Conservation (phyloP, 2,329 filamentous ascomycete species). For the Cryoendolithus antarcticus region DNA sequence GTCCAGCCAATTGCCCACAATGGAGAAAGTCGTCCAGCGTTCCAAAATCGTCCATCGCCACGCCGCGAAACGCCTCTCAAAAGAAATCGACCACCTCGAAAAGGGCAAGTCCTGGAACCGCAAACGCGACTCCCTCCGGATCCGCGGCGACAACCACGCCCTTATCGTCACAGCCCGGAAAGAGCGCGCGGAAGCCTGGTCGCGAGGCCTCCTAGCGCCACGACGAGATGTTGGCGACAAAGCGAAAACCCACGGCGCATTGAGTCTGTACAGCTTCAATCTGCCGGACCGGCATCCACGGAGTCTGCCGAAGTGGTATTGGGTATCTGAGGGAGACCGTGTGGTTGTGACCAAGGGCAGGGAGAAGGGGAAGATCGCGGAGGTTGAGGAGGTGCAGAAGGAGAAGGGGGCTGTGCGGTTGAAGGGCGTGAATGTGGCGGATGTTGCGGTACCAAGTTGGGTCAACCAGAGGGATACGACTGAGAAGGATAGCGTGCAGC, state of each 20-base stretch:
- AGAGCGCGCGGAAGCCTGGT: constrained; percentile 62
- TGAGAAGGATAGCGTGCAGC: constrained; percentile 32
- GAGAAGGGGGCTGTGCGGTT: constrained; percentile 24
- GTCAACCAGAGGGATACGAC: constrained; percentile 28
- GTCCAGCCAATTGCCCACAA: constrained; percentile 21
- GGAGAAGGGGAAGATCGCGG: constrained; percentile 73
- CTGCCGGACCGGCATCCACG: constrained; percentile 17
- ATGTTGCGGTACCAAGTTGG: constrained; percentile 30
- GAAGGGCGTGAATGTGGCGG: constrained; percentile 30
- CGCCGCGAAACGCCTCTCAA: constrained; percentile 24
- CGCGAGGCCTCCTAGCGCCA: constrained; percentile 65
- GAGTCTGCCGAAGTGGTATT: constrained; percentile 14
- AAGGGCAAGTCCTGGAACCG: constrained; percentile 20
- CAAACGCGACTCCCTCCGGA: constrained; percentile 12
- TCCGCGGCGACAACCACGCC: constrained; percentile 6
- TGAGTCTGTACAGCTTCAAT: constrained; percentile 11
- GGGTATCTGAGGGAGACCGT: constrained; percentile 51
- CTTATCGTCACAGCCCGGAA: constrained; percentile 38
- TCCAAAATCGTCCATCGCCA: constrained; percentile 56
- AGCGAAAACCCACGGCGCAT: constrained; percentile 47
- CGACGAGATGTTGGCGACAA: constrained; percentile 55
- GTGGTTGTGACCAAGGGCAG: constrained; percentile 69
- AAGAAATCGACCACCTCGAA: constrained; percentile 11
- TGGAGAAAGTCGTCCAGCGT: constrained; percentile 61
- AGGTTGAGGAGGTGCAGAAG: constrained; percentile 44